Base-by-base conservation (phyloP, 2,329 filamentous ascomycete genomes). In the Paraconiothyrium brasiliense region DNA sequence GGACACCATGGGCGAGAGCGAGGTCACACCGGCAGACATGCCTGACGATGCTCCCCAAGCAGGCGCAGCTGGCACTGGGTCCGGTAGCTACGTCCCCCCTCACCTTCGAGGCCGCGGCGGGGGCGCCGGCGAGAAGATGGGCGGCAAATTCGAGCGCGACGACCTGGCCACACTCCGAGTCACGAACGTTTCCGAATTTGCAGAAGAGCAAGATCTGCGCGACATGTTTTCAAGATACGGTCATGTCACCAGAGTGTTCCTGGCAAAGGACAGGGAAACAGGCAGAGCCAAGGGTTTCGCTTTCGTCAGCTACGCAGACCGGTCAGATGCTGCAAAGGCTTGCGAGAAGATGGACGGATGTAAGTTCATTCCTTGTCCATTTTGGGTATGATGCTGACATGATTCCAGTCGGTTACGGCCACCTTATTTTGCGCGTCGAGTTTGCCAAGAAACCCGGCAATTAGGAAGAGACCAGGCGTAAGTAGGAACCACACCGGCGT, bases 221-320 rank as follows among this genome's bases (percentile, higher is more conserved):
- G 93, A 97, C 80, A 94, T 99, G 89, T 99, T 99, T 85, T 94
- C 97, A 84, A 89, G 95, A 71, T 97, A 95, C 80, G 95, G 95
- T 76, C 92, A 94, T 71, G 95, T 99, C 77, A 98, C 94, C 60
- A 90, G 95, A 80, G 95, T 99, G 54, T 99, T 99, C 86, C 83
- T 99, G 75, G 95, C 95, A 74, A 98, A 97, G 87, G 95, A 99
- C 84, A 87, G 95, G 78, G 95, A 99, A 75, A 99, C 95, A 44
- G 92, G 93, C 64, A 85, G 94, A 79, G 95, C 95, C 72, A 99
- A 99, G 89, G 95, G 95, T 66, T 99, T 99, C 80, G 96, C 96
- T 30, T 99, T 99, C 81, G 97, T 99, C 85, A 97, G 92, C 81
- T 99, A 95, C 78, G 92, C 91, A 63, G 95, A 99, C 80, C 86